These are phyloP conservation scores for Phalaenopsis hybrid DNA, from an alignment of 116 monocot species.

Conservation along the genomic window DNA sequence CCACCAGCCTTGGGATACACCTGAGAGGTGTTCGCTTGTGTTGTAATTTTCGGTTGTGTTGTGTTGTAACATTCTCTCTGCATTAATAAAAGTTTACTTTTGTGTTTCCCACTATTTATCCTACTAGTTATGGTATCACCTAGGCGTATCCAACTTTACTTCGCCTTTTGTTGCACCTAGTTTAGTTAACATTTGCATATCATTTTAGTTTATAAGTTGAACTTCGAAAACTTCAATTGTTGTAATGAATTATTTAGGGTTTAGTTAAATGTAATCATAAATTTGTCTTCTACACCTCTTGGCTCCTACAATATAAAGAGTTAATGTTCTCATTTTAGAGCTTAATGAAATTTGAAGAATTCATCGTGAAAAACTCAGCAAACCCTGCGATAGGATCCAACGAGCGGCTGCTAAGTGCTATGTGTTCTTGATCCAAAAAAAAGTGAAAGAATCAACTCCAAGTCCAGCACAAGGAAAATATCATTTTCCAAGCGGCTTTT, in stretches of 20 bases:
- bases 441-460: neutral
- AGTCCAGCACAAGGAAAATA: neutral
- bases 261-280: neutral
- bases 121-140: neutral
- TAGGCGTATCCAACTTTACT: neutral
- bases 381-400: neutral
- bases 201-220: neutral
- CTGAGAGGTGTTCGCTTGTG: no score
- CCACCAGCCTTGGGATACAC: no score
- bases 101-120: no score
- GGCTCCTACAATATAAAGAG: neutral
- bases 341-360: neutral
- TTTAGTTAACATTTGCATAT: neutral
- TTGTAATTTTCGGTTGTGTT: no score
- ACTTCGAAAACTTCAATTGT: neutral
- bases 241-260: neutral
- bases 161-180: neutral
- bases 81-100: no score
- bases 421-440: neutral
- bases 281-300: neutral
- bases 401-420: neutral
- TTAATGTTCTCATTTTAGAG: neutral
- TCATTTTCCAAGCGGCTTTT: neutral
- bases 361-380: neutral
- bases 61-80: no score